Conservation (phyloP, 257 asterid genomes). For the Solanum phureja region DNA sequence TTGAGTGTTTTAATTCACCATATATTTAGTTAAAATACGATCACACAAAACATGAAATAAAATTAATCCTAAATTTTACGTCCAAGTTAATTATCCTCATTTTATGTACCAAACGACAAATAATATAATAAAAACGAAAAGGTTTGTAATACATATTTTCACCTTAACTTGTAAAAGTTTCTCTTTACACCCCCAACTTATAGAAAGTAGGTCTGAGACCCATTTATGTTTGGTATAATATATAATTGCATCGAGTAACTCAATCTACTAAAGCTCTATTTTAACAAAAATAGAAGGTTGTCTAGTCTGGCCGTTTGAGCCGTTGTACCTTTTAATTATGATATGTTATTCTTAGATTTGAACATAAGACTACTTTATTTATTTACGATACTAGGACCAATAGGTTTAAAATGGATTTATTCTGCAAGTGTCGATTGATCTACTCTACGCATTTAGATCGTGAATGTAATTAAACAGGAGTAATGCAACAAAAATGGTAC, state of each 20-base stretch:
- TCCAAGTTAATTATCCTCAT: neutral
- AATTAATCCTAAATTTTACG: neutral
- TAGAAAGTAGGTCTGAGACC: neutral
- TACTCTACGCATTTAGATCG: neutral
- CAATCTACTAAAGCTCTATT: neutral
- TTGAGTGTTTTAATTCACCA: neutral
- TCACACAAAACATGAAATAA: neutral
- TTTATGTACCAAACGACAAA: neutral
- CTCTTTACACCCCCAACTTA: neutral
- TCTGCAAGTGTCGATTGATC: neutral
- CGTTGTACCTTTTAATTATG: no score
- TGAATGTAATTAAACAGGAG: neutral
- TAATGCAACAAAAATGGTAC: neutral
- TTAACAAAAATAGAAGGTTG: no score
- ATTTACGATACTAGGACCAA: neutral
- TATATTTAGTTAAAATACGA: neutral
- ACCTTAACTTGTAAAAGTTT: no score
- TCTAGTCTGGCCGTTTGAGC: no score
- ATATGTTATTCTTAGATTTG: no score
- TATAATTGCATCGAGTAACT: accelerated
- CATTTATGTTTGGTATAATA: neutral
- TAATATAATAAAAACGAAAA: no score
- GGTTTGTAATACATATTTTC: neutral
- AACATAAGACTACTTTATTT: neutral
- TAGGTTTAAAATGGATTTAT: no score